Evolutionary conservation across 2,329 filamentous ascomycete genomes (phyloP).

Genomic region (Leptographium galeiforme): DNA sequence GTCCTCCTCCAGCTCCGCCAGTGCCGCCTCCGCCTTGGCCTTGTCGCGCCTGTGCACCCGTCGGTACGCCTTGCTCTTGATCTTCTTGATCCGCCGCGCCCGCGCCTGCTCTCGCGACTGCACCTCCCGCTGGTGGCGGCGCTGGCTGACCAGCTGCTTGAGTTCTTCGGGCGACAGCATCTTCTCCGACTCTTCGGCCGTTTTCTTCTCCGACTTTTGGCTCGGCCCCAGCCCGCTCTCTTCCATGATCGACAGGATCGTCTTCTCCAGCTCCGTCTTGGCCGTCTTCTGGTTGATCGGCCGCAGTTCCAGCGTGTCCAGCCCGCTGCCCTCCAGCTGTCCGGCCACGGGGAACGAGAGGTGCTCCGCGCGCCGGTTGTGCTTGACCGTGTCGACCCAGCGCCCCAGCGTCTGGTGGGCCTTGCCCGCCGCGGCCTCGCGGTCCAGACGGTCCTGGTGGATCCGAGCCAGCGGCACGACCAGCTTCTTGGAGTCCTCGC

Average conservation of each 20-base stretch:
- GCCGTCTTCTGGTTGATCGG: constrained; percentile 51
- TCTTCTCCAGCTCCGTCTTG: constrained; percentile 69
- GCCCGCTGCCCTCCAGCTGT: constrained; percentile 47
- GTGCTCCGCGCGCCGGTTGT: constrained; percentile 83
- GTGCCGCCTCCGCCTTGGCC: constrained; percentile 38
- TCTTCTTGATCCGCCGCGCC: constrained; percentile 91
- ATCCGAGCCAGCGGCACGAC: constrained; percentile 72
- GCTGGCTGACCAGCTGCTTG: constrained; percentile 56
- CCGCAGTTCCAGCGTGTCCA: constrained; percentile 40
- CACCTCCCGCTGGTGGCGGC: constrained; percentile 70
- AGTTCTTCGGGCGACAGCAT: constrained; percentile 54
- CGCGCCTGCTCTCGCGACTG: constrained; percentile 81
- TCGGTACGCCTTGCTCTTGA: constrained; percentile 93
- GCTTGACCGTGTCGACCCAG: constrained; percentile 92
- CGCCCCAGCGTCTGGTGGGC: constrained; percentile 80
- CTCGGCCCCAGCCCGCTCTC: constrained; percentile 62
- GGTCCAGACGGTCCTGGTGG: constrained; percentile 75
- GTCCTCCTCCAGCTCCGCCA: constrained; percentile 41
- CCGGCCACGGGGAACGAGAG: constrained; percentile 75
- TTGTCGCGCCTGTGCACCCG: constrained; percentile 74
- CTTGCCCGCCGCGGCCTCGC: constrained; percentile 73
- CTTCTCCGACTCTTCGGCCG: constrained; percentile 30
- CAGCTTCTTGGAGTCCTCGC: constrained; percentile 46
- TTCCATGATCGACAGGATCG: constrained; percentile 78
- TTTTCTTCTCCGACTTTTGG: constrained; percentile 29